Percentiles rank a stretch among this genome's conserved stretches.
phyloP scores from a whole-genome alignment of 495 filamentous ascomycete genomes.

The Ascodesmis nigricans region DNA sequence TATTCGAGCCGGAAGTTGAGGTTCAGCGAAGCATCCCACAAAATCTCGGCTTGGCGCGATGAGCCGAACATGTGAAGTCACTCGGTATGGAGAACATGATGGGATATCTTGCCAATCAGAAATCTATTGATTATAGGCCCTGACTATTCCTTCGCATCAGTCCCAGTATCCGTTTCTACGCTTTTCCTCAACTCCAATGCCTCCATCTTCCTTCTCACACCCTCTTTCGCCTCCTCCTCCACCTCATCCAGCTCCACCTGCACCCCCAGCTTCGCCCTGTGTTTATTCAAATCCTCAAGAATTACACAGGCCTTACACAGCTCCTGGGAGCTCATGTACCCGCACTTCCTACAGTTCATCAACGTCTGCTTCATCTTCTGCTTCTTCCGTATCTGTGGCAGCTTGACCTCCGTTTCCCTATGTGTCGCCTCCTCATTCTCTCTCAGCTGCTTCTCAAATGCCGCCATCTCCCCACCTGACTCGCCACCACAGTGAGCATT shows the following conservation, averaged over 20 bases:
- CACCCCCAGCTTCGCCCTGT: slow-evolving; percentile 55
- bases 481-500: background rate
- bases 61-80: too few relatives aligned
- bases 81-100: too few relatives aligned
- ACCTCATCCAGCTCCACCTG: slow-evolving; percentile 25
- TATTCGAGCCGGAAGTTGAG: too few relatives aligned
- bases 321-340: slow-evolving; percentile 87
- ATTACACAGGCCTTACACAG: slow-evolving; percentile 87
- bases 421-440: slow-evolving; percentile 41
- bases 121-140: too few relatives aligned
- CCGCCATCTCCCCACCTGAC: slow-evolving; percentile 86
- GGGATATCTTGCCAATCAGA: too few relatives aligned
- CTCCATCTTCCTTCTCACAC: slow-evolving; percentile 4
- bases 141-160: too few relatives aligned
- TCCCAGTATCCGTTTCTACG: too few relatives aligned
- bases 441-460: slow-evolving; percentile 60
- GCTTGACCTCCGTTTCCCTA: slow-evolving; percentile 50
- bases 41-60: too few relatives aligned
- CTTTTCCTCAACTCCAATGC: slow-evolving; percentile 3
- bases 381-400: slow-evolving; percentile 22
- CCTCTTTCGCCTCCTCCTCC: slow-evolving; percentile 2
- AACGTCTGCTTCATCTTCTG: slow-evolving; percentile 38
- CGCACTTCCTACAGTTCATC: slow-evolving; percentile 66
- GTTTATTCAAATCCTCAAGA: slow-evolving; percentile 81
- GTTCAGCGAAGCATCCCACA: too few relatives aligned